Evolutionary conservation across 2,329 filamentous ascomycete genomes (phyloP), one percentile per base, ranked within the genome.

Genomic region (Fusarium beomiforme): DNA sequence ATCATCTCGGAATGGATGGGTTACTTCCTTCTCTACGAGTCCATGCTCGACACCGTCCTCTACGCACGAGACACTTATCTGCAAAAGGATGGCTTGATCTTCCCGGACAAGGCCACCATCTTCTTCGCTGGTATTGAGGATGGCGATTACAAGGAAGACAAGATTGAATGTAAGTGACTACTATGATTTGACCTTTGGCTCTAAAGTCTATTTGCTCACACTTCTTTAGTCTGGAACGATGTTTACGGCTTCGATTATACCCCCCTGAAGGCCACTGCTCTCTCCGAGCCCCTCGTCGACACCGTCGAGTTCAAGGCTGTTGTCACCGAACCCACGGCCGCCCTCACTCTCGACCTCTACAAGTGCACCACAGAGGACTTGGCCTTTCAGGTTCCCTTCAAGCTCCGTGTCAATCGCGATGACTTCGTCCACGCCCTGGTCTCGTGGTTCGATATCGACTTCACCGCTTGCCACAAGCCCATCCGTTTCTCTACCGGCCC

Each of bases 1-100:
- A 99, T 99, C 85, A 97, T 99, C 81, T 98, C 95, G 4, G 96
- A 99, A 87, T 99, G 96, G 96, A 99, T 99, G 96, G 96, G 96
- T 36, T 99, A 99, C 86, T 98, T 98, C 87, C 86, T 99, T 57
- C 90, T 99, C 68, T 99, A 99, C 84, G 96, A 99, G 90, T 93
- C 90, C 89, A 99, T 99, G 96, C 84, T 99, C 79, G 96, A 99
- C 85, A 99, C 96, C 34, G 96, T 99, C 54, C 89, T 99, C 65
- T 98, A 98, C 80, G 96, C 96, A 29, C 91, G 96, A 77, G 96
- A 99, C 87, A 92, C 88, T 81, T 99, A 97, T 83, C 90, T 99
- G 67, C 87, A 85, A 71, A 91, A 93, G 80, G 93, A 93, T 75
- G 95, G 95, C 71, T 87, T 98, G 77, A 98, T 99, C 84, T 98